These are phyloP conservation scores for Silene coronaria DNA, from an alignment of 179 eudicot genomes.

Conservation along the genomic window DNA sequence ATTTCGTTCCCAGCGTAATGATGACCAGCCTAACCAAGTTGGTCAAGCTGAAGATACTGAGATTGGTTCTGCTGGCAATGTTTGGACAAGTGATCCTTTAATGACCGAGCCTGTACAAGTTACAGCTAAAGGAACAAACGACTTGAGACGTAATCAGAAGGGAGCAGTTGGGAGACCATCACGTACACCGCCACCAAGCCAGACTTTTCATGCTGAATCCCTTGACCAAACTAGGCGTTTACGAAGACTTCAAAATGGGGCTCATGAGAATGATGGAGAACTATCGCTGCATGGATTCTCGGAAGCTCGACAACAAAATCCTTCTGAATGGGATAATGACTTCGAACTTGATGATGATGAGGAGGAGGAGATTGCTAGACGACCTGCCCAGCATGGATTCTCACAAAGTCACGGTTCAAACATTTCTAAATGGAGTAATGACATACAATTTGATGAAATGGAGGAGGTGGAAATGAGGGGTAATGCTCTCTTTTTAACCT, in stretches of 20 bases:
- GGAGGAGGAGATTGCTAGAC: slow-evolving; percentile 27
- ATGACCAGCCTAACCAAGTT: slow-evolving; percentile 18
- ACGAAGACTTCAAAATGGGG: slow-evolving; percentile 15
- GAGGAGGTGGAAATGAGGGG: slow-evolving; percentile 39
- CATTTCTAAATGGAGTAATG: slow-evolving; percentile 23
- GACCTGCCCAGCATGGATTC: slow-evolving; percentile 17
- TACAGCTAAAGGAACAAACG: slow-evolving; percentile 10
- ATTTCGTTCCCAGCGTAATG: slow-evolving; percentile 15
- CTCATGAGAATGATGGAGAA: slow-evolving; percentile 22
- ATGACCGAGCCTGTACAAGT: slow-evolving; percentile 20
- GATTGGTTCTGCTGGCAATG: slow-evolving; percentile 16
- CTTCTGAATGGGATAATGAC: slow-evolving; percentile 25
- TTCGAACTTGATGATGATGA: slow-evolving; percentile 28
- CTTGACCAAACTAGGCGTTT: slow-evolving; percentile 18
- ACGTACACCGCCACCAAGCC: slow-evolving; percentile 18
- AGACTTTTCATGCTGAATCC: slow-evolving; percentile 10
- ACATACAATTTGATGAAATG: slow-evolving; percentile 31
- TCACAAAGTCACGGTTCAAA: slow-evolving; percentile 17
- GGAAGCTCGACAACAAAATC: slow-evolving; percentile 12
- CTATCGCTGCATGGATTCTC: slow-evolving; percentile 17
- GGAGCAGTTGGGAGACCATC: slow-evolving; percentile 15
- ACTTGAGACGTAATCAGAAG: slow-evolving; percentile 18
- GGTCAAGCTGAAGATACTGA: slow-evolving; percentile 18
- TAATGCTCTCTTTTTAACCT: slow-evolving; percentile 14
- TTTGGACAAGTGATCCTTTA: slow-evolving; percentile 20